These are phyloP conservation scores for Syzygium aqueum DNA, from an alignment of 345 rosid genomes.

Conservation along the genomic window DNA sequence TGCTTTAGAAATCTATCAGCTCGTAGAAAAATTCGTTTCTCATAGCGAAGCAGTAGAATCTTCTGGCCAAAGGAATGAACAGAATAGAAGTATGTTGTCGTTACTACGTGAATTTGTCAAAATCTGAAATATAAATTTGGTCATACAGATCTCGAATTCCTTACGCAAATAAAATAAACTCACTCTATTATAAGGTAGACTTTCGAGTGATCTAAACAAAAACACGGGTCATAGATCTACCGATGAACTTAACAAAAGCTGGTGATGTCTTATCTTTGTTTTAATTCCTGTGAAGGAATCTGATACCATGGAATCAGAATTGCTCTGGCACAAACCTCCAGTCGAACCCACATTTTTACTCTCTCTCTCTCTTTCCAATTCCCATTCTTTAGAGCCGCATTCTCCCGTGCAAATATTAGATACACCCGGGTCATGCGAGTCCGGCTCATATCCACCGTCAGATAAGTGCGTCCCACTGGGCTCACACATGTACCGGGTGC, in stretches of 20 bases:
- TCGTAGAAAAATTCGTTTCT: background rate
- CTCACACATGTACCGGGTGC: background rate
- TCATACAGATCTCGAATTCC: background rate
- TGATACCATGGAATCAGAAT: background rate
- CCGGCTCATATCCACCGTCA: accelerated
- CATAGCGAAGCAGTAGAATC: background rate
- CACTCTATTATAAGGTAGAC: background rate
- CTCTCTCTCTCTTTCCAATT: background rate
- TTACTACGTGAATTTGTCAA: too few species aligned
- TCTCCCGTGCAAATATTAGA: background rate
- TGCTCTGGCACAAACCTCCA: background rate
- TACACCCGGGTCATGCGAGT: background rate
- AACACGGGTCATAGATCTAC: background rate
- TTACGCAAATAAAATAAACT: background rate
- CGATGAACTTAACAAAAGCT: background rate
- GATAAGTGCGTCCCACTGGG: background rate
- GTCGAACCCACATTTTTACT: background rate
- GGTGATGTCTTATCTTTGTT: background rate
- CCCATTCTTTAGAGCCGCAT: background rate
- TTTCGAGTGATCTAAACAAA: background rate
- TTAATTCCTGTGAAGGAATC: background rate
- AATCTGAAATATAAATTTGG: background rate
- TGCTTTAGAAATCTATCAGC: background rate
- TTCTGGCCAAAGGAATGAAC: background rate
- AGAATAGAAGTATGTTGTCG: background rate